Percentiles rank a stretch among this genome's conserved stretches.
phyloP scores from a whole-genome alignment of 179 eudicot genomes.

The Dionaea muscipula region DNA sequence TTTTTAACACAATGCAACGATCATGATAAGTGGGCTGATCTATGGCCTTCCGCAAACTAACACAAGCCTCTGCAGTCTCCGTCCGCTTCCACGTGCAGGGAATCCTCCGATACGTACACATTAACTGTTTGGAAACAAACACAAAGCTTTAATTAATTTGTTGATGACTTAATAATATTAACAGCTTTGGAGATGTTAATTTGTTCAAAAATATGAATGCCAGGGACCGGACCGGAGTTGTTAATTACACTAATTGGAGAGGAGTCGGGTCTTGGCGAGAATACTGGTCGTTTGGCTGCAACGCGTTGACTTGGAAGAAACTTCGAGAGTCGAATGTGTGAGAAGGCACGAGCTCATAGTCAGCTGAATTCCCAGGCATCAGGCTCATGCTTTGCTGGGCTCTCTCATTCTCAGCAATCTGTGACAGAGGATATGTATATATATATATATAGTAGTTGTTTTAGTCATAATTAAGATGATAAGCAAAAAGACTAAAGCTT shows the following conservation, averaged over 20 bases:
- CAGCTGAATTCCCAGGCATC: constrained; percentile 57
- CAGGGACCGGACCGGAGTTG: no score
- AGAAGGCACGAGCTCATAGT: constrained; percentile 46
- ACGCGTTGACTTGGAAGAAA: constrained; percentile 65
- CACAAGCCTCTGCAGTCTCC: no score
- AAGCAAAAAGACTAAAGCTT: no score
- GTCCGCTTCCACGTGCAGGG: no score
- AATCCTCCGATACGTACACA: no score
- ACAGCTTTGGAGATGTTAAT: not conserved
- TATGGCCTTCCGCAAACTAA: no score
- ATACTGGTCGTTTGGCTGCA: constrained; percentile 49
- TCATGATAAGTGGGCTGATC: no score
- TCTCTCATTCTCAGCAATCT: constrained; percentile 87
- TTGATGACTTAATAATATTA: no score
- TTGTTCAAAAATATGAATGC: not conserved
- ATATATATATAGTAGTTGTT: not conserved
- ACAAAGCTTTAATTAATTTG: no score
- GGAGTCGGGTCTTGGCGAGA: constrained; percentile 65
- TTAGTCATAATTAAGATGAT: not conserved
- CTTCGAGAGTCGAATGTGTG: constrained; percentile 59
- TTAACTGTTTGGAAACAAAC: no score
- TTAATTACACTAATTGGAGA: constrained; percentile 61
- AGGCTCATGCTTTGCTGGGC: constrained; percentile 77
- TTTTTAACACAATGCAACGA: no score
- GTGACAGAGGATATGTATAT: constrained; percentile 1